Base-by-base conservation (phyloP, 371 early-diverging fungal genomes). In the Rhizopus sp. region DNA sequence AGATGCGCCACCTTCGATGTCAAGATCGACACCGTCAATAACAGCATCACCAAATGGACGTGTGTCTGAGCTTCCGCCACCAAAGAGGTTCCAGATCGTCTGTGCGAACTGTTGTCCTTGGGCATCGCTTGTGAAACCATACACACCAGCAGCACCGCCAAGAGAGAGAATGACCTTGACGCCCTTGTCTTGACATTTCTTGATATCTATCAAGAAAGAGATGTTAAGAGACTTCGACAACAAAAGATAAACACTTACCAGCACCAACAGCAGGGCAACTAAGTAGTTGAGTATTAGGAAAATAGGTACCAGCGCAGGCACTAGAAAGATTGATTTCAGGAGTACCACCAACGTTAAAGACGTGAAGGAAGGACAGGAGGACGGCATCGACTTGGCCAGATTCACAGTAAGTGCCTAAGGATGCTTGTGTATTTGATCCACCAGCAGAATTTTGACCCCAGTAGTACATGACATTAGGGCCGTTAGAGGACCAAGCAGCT, bases 21-120 rank as follows among this genome's bases (percentile, higher is more conserved):
- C 91, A 42, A 91, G 63, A 56, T 91, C 90, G 35, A 88, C 71
- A 0, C 91, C 89, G 60, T 91, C 90, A 7, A 86, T 59, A 0
- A 72, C 62, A 29, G 81, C 77, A 66, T 69, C 72, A 17, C 72
- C 88, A 50, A 91, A 87, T 0, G 89, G 89, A 10, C 88, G 82
- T 38, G 70, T 70, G 1, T 54, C 9, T 7, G 80, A 66, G 5
- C 58, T 54, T 6, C 86, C 83, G 7, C 68, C 77, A 44, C 85
- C 73, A 63, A 88, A 87, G 53, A 85, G 58, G 55, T 87, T 62
- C 86, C 87, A 90, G 3, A 86, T 55, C 2, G 75, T 78, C 5
- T 83, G 53, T 0, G 89, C 88, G 71, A 88, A 86, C 6, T 59
- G 64, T 5, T 50, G 35, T 15, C 60, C 88, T 15, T 82, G 75